These are phyloP conservation scores for Macrolepiota dolichaula DNA, from an alignment of 768 basidiomycete genomes.

Conservation along the genomic window DNA sequence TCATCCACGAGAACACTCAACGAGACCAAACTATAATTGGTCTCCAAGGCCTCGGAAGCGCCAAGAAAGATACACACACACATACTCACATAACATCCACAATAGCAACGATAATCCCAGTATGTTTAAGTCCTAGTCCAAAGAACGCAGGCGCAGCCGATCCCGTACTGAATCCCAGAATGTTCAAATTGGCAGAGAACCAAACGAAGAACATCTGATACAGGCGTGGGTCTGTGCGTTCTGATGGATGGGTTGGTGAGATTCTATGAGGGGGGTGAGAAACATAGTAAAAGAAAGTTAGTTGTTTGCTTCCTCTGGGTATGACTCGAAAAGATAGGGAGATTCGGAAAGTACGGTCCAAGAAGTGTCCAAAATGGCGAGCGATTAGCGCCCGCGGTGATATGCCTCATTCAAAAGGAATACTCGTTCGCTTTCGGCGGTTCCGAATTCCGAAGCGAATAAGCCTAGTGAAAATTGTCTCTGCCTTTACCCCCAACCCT, in stretches of 20 bases:
- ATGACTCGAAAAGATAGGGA: not conserved
- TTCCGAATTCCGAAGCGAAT: too few relatives aligned
- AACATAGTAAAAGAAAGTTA: not conserved
- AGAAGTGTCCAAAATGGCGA: not conserved
- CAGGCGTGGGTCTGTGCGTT: conserved; percentile 54
- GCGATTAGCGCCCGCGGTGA: not conserved
- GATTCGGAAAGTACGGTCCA: not conserved
- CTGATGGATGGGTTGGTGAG: conserved; percentile 44
- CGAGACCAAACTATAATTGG: not conserved
- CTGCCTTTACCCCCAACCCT: too few relatives aligned
- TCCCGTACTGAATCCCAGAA: conserved; percentile 60
- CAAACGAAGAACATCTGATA: conserved; percentile 70
- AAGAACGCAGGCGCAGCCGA: conserved; percentile 59
- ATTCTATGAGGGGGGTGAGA: conserved; percentile 34
- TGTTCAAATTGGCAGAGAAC: conserved; percentile 70
- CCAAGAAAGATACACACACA: too few relatives aligned
- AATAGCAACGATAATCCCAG: conserved; percentile 44
- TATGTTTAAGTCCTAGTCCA: conserved; percentile 48
- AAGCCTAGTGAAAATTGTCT: too few relatives aligned
- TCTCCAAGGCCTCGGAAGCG: not conserved
- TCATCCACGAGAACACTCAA: not conserved
- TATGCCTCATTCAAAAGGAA: not conserved
- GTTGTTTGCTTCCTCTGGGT: not conserved
- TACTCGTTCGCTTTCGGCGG: too few relatives aligned
- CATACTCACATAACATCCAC: conserved; percentile 37